These are phyloP conservation scores for Quercus gilva DNA, from an alignment of 306 rosid genomes.

Conservation along the genomic window DNA sequence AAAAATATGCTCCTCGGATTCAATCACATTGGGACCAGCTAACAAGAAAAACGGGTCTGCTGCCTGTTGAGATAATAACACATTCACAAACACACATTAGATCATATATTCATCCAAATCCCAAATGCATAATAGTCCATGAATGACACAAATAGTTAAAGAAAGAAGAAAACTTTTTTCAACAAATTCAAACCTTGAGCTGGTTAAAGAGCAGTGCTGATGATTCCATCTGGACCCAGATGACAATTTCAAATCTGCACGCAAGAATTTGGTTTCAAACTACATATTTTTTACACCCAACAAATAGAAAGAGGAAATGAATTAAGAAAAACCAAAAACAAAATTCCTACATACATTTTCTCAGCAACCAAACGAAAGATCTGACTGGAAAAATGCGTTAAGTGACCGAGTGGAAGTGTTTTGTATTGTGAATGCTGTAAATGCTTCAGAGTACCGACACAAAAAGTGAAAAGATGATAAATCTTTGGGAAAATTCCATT, in stretches of 20 bases:
- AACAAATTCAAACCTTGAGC: conserved; percentile 33
- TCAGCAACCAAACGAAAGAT: too few relatives aligned
- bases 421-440: too few relatives aligned
- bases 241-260: background rate
- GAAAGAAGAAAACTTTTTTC: background rate
- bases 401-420: too few relatives aligned
- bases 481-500: too few relatives aligned
- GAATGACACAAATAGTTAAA: background rate
- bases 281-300: too few relatives aligned
- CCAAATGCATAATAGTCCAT: conserved; percentile 11
- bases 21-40: conserved; percentile 97
- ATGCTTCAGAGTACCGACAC: too few relatives aligned
- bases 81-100: conserved; percentile 1
- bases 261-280: background rate
- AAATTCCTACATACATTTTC: too few relatives aligned
- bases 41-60: conserved; percentile 84
- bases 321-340: too few relatives aligned
- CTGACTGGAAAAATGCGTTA: too few relatives aligned
- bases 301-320: too few relatives aligned
- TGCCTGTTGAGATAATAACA: conserved; percentile 42
- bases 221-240: conserved; percentile 36
- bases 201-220: conserved; percentile 36
- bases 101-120: background rate
- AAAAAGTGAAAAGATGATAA: too few relatives aligned
- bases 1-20: conserved; percentile 82